Conservation (phyloP, 441 rosid species). For the Pelargonium cotyledonis region DNA sequence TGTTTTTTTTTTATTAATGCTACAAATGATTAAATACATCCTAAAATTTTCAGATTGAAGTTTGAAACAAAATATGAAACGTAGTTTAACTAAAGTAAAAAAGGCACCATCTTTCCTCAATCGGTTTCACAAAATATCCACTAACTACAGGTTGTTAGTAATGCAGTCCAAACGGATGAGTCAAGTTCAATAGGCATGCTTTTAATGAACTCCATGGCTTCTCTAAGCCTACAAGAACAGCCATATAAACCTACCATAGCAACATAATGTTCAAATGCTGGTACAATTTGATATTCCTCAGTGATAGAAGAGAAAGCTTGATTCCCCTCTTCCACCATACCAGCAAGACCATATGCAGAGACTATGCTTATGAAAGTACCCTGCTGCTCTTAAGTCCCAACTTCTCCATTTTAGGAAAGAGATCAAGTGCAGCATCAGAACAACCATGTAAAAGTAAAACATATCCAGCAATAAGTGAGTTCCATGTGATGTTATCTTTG, state of each 20-base stretch:
- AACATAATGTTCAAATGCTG: background rate
- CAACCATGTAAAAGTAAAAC: slow-evolving; percentile 41
- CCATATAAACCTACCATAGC: slow-evolving; percentile 4
- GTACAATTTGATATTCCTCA: slow-evolving; percentile 19
- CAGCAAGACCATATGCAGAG: slow-evolving; percentile 57
- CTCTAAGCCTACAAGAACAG: background rate
- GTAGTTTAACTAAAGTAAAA: background rate
- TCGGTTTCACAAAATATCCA: background rate
- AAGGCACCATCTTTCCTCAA: background rate
- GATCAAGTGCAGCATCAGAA: slow-evolving; percentile 48
- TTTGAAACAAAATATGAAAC: background rate
- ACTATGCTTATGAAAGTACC: slow-evolving; percentile 58
- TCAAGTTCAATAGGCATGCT: background rate
- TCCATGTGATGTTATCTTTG: slow-evolving; percentile 68
- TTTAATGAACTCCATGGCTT: slow-evolving; percentile 1
- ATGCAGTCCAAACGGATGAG: background rate
- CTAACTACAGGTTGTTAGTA: background rate
- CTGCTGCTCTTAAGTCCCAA: slow-evolving; percentile 52
- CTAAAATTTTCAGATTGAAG: too few species aligned
- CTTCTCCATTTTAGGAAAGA: slow-evolving; percentile 46
- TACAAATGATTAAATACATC: too few species aligned
- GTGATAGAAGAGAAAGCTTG: slow-evolving; percentile 50
- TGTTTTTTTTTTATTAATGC: too few species aligned
- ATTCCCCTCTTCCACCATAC: slow-evolving; percentile 58
- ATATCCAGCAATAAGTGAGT: slow-evolving; percentile 62